Evolutionary conservation across 2,329 filamentous ascomycete species (phyloP), one percentile per base, ranked within the genome.

Genomic region (Ceratocystis diversiconidia): DNA sequence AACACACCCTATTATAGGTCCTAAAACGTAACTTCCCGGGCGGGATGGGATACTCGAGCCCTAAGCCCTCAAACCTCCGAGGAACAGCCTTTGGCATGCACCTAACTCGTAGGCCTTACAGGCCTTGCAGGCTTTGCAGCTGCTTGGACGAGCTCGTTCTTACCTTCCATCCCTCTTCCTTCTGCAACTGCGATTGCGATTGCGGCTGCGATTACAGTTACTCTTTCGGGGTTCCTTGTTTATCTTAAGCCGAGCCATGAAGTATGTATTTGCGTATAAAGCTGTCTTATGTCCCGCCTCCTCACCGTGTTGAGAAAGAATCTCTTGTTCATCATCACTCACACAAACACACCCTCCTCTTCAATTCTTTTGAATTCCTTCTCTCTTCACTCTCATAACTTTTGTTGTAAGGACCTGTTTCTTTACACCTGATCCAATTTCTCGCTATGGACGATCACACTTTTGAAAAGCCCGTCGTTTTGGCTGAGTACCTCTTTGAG

Each of bases 401-500:
- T 59, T 17, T 55, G 32, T 17, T 48, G 46, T 6, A 36, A 57
- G 44, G 22, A 62, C 12, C 7, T 10, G 19, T 12, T 41, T 55
- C 44, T 67, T 62, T 22, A 50, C 48, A 63, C 17, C 43, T n/a
- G 7, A 32, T 8, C 15, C 43, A 12, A 41, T 41, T 12, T 41
- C 36, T 41, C 17, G 41, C 48, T 22, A 59, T 63, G 44, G 63
- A 67, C n/a, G 63, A 61, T 57, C 46, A 68, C 76, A 41, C 36
- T 0, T 41, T 82, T 19, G 73, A 75, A 69, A 75, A 79, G 72
- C 80, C 80, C 48, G 72, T 83, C 32, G 82, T 86, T 68, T 82
- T 88, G 63, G 84, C 83, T 65, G 82, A 87, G 72, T 89, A 89
- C 70, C 80, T 89, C 71, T 88, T 87, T 72, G 80, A 77, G 59